Percentiles rank a stretch among this genome's conserved stretches.
Conservation (phyloP, 768 basidiomycete species). For the Rhodotorula kratochvilovae region DNA sequence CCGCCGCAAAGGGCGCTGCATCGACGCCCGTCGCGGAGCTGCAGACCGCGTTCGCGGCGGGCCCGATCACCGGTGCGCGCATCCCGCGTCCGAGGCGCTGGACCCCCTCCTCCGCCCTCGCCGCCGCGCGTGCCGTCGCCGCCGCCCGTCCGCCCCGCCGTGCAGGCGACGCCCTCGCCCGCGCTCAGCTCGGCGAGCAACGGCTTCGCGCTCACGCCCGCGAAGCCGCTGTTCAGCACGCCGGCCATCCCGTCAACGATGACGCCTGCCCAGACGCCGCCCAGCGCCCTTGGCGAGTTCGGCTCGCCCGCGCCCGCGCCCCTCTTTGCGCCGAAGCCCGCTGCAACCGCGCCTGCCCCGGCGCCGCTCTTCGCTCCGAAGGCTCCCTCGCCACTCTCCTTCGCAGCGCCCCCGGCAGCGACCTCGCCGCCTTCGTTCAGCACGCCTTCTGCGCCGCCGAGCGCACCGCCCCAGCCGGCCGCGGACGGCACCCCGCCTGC, state of each 20-base stretch:
- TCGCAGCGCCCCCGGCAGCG: not conserved
- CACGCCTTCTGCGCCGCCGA: no score
- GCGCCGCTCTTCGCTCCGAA: not conserved
- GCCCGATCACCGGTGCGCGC: conserved; percentile 28
- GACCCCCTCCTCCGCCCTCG: conserved; percentile 10
- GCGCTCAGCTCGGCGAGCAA: no score
- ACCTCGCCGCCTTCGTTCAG: not conserved
- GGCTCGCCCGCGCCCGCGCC: not conserved
- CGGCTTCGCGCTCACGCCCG: not conserved
- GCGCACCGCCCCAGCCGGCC: not conserved
- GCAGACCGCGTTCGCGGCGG: conserved; percentile 12
- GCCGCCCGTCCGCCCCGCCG: not conserved
- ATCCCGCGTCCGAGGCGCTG: conserved; percentile 27
- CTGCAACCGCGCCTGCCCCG: not conserved
- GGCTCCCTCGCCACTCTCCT: not conserved
- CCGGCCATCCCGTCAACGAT: no score
- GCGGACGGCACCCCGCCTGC: not conserved
- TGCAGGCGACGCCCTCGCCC: not conserved
- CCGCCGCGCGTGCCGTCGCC: not conserved
- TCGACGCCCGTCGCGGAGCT: conserved; percentile 5
- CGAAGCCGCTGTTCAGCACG: no score
- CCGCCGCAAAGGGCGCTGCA: not conserved
- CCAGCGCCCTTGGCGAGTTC: not conserved
- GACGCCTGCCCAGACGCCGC: not conserved
- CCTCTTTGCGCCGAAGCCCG: not conserved